phyloP scores from a whole-genome alignment of 805 yeast species.

The Starmerella gropengiesseri region DNA sequence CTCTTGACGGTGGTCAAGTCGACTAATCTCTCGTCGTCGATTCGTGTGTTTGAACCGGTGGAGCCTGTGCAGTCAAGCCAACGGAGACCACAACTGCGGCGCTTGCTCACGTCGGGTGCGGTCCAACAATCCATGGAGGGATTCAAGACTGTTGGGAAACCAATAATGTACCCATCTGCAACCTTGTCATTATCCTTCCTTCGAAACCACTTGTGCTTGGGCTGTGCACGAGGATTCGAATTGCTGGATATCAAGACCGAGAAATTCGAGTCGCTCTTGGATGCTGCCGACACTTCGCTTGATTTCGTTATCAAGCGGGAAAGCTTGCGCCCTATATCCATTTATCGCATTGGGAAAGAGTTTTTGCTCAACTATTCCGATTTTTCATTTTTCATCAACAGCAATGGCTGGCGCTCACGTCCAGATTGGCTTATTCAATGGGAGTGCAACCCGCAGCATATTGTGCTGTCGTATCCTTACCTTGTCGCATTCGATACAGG shows the following conservation, averaged over 20 bases:
- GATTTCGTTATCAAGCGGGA: conserved; percentile 85
- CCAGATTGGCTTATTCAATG: conserved; percentile 90
- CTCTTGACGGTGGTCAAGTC: conserved; percentile 81
- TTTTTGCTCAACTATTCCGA: conserved; percentile 83
- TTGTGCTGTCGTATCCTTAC: conserved; percentile 91
- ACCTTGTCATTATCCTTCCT: conserved; percentile 85
- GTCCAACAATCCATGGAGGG: conserved; percentile 35
- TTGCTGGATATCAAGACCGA: conserved; percentile 77
- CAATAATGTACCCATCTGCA: conserved; percentile 73
- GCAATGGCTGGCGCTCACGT: conserved; percentile 92
- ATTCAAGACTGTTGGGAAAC: conserved; percentile 53
- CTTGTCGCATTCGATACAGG: conserved; percentile 79
- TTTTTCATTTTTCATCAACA: conserved; percentile 86
- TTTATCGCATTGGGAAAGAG: conserved; percentile 80
- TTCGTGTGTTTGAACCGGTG: conserved; percentile 79
- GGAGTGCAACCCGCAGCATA: conserved; percentile 92
- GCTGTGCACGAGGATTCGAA: conserved; percentile 94
- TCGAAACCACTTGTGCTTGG: conserved; percentile 81
- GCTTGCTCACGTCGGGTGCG: conserved; percentile 33
- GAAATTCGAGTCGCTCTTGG: conserved; percentile 77
- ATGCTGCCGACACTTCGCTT: conserved; percentile 96
- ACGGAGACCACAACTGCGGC: conserved; percentile 33
- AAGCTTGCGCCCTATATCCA: conserved; percentile 77
- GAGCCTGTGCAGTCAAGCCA: conserved; percentile 33
- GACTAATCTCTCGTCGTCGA: conserved; percentile 60